Evolutionary conservation across 2,329 filamentous ascomycete genomes (phyloP).

Genomic region (Penicillium capsulatum): DNA sequence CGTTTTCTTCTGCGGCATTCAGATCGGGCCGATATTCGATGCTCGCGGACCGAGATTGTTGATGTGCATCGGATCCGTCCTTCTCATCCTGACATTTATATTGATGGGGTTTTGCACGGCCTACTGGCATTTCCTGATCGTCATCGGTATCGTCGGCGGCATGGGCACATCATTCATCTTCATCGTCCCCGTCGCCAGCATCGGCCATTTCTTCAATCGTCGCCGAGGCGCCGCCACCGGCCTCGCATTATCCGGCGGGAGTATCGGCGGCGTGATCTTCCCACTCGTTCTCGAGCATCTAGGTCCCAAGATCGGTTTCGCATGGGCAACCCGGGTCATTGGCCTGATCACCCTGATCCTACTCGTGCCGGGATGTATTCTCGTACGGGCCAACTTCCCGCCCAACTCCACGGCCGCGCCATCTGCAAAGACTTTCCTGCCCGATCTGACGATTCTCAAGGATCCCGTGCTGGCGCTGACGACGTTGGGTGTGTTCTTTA

Average conservation of each 20-base stretch:
- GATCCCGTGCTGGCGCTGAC: constrained; percentile 20
- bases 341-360: constrained; percentile 14
- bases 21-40: constrained; percentile 32
- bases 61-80: constrained; percentile 14
- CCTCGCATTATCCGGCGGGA: constrained; percentile 14
- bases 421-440: constrained; percentile 10
- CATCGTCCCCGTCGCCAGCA: constrained; percentile 17
- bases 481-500: constrained; percentile 30
- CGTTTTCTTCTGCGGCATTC: constrained; percentile 25
- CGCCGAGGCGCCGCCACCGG: constrained; percentile 16
- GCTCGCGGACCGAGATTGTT: constrained; percentile 22
- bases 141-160: constrained; percentile 14
- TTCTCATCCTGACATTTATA: constrained; percentile 32
- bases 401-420: constrained; percentile 1
- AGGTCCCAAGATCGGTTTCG: constrained; percentile 13
- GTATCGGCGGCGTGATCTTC: constrained; percentile 20
- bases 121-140: constrained; percentile 19
- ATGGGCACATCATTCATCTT: constrained; percentile 17
- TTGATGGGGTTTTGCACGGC: constrained; percentile 16
- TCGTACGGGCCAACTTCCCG: constrained; percentile 12
- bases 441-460: constrained; percentile 13
- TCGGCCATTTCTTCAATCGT: constrained; percentile 14
- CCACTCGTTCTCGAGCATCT: constrained; percentile 16
- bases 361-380: constrained; percentile 12
- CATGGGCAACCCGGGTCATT: constrained; percentile 17